Evolutionary conservation across 768 basidiomycete species (phyloP).

Genomic region (Exsudoporus frostii): DNA sequence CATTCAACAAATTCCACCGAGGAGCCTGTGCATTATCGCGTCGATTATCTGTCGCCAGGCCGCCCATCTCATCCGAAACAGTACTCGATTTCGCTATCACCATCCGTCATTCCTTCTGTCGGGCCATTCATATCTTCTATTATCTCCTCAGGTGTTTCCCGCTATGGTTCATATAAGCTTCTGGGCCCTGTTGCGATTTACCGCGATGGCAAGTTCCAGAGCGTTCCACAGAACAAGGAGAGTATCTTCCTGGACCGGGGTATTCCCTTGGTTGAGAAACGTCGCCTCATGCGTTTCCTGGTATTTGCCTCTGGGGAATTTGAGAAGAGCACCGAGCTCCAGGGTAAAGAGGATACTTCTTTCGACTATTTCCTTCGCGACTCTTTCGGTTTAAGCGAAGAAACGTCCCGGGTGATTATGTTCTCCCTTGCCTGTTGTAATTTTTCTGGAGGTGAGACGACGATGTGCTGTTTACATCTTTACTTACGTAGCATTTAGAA

Average conservation of each 20-base stretch:
- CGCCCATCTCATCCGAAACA: constrained; percentile 60
- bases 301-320: constrained; percentile 77
- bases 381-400: constrained; percentile 58
- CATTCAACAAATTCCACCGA: constrained; percentile 22
- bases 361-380: constrained; percentile 65
- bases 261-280: constrained; percentile 78
- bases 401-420: constrained; percentile 57
- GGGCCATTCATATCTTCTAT: constrained; percentile 80
- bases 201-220: constrained; percentile 45
- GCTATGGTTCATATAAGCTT: constrained; percentile 88
- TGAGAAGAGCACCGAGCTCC: constrained; percentile 56
- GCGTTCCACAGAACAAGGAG: constrained; percentile 88
- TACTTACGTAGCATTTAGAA: constrained; percentile 44
- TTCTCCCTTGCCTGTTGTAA: constrained; percentile 78
- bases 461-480: neutral
- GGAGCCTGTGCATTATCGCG: constrained; percentile 14
- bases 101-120: constrained; percentile 73
- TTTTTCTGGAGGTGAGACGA: constrained; percentile 49
- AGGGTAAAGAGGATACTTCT: constrained; percentile 51
- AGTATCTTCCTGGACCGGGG: constrained; percentile 85
- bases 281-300: constrained; percentile 89
- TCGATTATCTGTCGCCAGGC: constrained; percentile 40
- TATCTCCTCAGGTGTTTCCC: constrained; percentile 77
- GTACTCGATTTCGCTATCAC: constrained; percentile 84
- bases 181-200: constrained; percentile 69